Evolutionary conservation across 2,329 filamentous ascomycete species (phyloP).

Genomic region (Phaeosphaeria sp.): DNA sequence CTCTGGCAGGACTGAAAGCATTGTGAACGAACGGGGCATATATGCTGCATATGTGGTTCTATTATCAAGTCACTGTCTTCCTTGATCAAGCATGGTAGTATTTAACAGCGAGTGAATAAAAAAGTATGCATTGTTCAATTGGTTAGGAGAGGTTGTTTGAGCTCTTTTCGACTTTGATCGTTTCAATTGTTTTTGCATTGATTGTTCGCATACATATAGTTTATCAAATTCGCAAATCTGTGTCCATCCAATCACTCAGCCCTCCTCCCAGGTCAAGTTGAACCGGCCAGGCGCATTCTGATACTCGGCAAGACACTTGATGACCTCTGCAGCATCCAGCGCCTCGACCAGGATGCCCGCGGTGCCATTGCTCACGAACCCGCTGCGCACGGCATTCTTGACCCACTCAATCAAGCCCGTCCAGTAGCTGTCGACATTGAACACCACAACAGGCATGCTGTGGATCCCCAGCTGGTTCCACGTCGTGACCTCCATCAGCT

Average conservation of each 20-base stretch:
- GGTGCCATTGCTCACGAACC: constrained; percentile 77
- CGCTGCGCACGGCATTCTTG: constrained; percentile 72
- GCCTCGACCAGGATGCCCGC: constrained; percentile 81
- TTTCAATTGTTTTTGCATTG: no score
- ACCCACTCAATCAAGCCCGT: constrained; percentile 87
- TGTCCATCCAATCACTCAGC: no score
- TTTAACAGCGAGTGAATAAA: background rate
- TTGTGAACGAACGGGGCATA: background rate
- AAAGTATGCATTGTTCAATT: background rate
- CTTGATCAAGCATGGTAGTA: background rate
- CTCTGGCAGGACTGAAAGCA: background rate
- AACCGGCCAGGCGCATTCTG: constrained; percentile 75
- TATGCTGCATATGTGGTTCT: background rate
- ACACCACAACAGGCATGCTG: constrained; percentile 72
- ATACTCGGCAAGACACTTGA: constrained; percentile 75
- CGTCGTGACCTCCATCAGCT: constrained; percentile 87
- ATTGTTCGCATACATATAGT: no score
- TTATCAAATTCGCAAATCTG: no score
- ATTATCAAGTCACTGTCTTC: background rate
- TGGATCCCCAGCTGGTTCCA: constrained; percentile 99
- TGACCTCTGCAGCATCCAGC: constrained; percentile 72
- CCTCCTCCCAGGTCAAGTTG: constrained; percentile 78
- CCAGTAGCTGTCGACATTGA: constrained; percentile 92
- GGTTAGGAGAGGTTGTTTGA: no score
- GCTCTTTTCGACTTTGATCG: no score